Conservation (phyloP, 2,329 filamentous ascomycete species). For the Trichocomaceae sp. region DNA sequence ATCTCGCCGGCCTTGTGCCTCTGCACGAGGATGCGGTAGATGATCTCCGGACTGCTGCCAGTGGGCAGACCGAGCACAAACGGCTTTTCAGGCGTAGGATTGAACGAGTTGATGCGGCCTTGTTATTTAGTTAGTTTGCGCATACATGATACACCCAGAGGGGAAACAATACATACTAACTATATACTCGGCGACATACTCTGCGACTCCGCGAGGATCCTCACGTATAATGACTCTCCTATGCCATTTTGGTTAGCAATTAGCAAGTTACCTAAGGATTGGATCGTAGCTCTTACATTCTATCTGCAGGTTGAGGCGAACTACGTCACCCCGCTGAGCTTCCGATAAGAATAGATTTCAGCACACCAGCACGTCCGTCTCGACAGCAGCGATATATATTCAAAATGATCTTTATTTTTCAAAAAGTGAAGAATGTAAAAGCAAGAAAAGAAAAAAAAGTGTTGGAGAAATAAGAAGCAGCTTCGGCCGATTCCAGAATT, state of each 20-base stretch:
- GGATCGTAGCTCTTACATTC: constrained; percentile 9
- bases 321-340: constrained; percentile 11
- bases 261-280: neutral
- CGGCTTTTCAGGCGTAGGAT: constrained; percentile 62
- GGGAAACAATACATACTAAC: constrained; percentile 47
- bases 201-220: constrained; percentile 60
- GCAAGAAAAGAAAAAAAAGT: neutral
- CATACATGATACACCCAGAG: constrained; percentile 5
- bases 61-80: constrained; percentile 81
- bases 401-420: neutral
- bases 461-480: neutral
- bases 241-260: neutral
- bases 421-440: neutral
- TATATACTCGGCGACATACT: constrained; percentile 75
- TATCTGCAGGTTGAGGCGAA: constrained; percentile 8
- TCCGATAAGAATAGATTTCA: constrained; percentile 7
- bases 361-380: neutral
- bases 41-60: constrained; percentile 69
- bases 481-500: neutral
- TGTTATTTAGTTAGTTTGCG: constrained; percentile 7
- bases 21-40: constrained; percentile 68
- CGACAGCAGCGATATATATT: neutral
- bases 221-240: constrained; percentile 84
- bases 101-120: constrained; percentile 73
- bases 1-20: constrained; percentile 48